Evolutionary conservation across 2,329 filamentous ascomycete species (phyloP), one percentile per base, ranked within the genome.

Genomic region (Cercospora canescens): DNA sequence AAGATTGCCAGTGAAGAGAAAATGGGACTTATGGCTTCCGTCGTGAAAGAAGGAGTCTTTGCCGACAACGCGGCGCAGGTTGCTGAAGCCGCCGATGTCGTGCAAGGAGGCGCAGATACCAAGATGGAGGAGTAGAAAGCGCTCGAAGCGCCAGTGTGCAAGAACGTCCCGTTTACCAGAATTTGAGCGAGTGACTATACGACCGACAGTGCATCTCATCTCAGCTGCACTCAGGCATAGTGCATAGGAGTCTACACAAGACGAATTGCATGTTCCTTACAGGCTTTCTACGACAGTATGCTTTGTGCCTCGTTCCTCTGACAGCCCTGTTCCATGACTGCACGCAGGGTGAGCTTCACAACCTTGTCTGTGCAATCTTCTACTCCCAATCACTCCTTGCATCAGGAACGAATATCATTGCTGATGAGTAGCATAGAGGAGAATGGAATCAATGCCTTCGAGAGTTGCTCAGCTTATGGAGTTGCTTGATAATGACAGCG

Each of bases 31-130:
- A 80, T 89, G 75, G 87, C 88, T 1, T 82, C 83, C 0, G 83
- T 87, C 72, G 83, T 91, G 68, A 91, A 91, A 81, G 85, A 85
- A 58, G 84, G 84, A 73, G 78, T 91, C 5, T 91, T 91, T 64
- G 69, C 73, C n/a, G 65, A 70, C 7, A 65, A 68, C 16, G 69
- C 70, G 24, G 35, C 66, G 7, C 61, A 68, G 12, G 59, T 66
- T 3, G 66, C 65, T 21, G 56, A 63, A 24, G 58, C 68, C 11
- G 69, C 70, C 12, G 66, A 62, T 26, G 64, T 68, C 7, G 72
- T 69, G 9, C 63, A 67, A 12, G 70, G 72, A 37, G 73, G 73
- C 24, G 65, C 65, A 24, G 74, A 77, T 60, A 75, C 73, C 35
- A 70, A 75, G 45, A 76, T 76, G 74, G 62, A 70, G 35, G 74